These are phyloP conservation scores for Metschnikowia santaceciliae DNA, from an alignment of 805 yeast genomes.

Conservation along the genomic window DNA sequence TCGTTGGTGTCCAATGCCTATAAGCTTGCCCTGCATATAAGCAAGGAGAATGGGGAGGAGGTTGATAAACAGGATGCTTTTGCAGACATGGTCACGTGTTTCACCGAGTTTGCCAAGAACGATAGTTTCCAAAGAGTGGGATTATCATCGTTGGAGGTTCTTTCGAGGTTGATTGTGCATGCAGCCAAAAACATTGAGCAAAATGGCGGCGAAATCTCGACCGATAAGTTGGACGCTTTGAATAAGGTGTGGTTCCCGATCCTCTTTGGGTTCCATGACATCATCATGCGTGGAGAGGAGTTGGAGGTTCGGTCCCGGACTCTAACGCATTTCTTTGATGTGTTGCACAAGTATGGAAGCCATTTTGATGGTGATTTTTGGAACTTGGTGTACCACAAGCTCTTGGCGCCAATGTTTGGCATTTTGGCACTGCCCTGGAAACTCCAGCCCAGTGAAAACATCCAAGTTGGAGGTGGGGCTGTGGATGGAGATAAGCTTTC, in stretches of 20 bases:
- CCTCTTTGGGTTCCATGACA: slow-evolving; percentile 78
- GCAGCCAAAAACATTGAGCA: slow-evolving; percentile 43
- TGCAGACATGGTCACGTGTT: slow-evolving; percentile 63
- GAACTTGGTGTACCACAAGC: slow-evolving; percentile 72
- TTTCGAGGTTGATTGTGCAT: slow-evolving; percentile 57
- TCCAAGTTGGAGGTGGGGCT: slow-evolving; percentile 4
- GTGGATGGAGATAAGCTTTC: slow-evolving; percentile 74
- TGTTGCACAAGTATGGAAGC: slow-evolving; percentile 73
- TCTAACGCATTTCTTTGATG: slow-evolving; percentile 74
- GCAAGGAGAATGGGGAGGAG: slow-evolving; percentile 55
- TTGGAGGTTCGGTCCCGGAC: slow-evolving; percentile 91
- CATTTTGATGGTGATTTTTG: slow-evolving; percentile 74
- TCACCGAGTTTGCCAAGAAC: slow-evolving; percentile 81
- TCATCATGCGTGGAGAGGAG: slow-evolving; percentile 91
- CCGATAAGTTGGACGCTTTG: slow-evolving; percentile 30
- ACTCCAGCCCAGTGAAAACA: slow-evolving; percentile 50
- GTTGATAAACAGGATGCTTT: slow-evolving; percentile 69
- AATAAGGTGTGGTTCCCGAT: slow-evolving; percentile 80
- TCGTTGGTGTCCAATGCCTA: slow-evolving; percentile 60
- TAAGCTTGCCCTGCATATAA: slow-evolving; percentile 58
- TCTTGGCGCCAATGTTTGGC: slow-evolving; percentile 86
- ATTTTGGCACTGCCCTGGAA: slow-evolving; percentile 76
- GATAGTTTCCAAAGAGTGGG: slow-evolving; percentile 76
- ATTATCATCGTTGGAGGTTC: slow-evolving; percentile 72
- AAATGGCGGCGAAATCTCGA: slow-evolving; percentile 4